Percentiles rank a stretch among this genome's conserved stretches.
Conservation (phyloP, 306 rosid species). For the Inga leiocalycina region DNA sequence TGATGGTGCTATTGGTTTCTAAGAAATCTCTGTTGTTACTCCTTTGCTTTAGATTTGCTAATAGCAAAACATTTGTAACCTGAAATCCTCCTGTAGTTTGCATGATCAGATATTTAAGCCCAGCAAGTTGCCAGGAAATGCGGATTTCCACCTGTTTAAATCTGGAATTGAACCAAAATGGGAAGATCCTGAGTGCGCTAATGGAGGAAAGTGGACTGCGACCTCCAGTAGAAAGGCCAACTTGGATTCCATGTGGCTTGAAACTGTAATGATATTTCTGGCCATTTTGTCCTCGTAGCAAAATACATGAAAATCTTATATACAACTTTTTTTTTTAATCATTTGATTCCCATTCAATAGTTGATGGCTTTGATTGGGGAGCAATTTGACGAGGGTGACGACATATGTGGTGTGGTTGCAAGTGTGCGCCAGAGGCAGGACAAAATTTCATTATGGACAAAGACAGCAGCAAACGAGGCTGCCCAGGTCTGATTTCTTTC, state of each 20-base stretch:
- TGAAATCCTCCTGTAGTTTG: slow-evolving; percentile 50
- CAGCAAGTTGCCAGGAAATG: slow-evolving; percentile 65
- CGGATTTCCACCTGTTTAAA: slow-evolving; percentile 86
- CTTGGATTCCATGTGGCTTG: slow-evolving; percentile 94
- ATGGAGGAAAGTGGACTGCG: slow-evolving; percentile 93
- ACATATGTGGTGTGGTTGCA: slow-evolving; percentile 93
- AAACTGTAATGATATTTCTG: slow-evolving; percentile 61
- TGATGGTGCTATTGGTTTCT: neutral
- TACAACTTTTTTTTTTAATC: slow-evolving; percentile 7
- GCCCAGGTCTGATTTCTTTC: slow-evolving; percentile 65
- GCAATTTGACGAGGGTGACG: slow-evolving; percentile 89
- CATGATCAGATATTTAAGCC: slow-evolving; percentile 90
- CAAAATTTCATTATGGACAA: slow-evolving; percentile 92
- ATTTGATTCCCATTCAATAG: slow-evolving; percentile 41
- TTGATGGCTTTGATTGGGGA: slow-evolving; percentile 97
- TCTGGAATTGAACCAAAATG: slow-evolving; percentile 93
- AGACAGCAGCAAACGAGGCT: slow-evolving; percentile 92
- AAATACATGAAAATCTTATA: neutral
- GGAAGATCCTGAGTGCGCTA: slow-evolving; percentile 99
- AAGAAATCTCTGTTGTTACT: neutral
- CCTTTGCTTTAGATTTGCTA: slow-evolving; percentile 17
- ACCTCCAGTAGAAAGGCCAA: slow-evolving; percentile 54
- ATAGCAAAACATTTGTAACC: slow-evolving; percentile 14
- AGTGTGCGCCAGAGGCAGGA: slow-evolving; percentile 95
- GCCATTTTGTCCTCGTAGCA: neutral